These are phyloP conservation scores for Cenococcum geophilum DNA, from an alignment of 495 filamentous ascomycete genomes.

Conservation along the genomic window DNA sequence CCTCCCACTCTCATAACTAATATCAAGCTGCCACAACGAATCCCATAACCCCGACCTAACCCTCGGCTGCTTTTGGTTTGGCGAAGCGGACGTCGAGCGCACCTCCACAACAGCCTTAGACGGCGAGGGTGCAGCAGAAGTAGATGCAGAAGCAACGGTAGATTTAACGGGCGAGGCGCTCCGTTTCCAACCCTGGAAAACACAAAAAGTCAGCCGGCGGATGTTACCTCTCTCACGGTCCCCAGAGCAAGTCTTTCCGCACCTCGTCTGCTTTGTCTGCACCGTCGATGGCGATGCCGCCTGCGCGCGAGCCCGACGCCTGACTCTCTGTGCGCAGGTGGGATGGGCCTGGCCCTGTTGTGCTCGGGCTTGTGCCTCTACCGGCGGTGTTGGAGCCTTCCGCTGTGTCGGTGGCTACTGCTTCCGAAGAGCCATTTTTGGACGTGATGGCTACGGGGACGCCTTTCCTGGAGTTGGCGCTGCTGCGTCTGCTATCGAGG, in stretches of 20 bases:
- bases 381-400: slow-evolving; percentile 1
- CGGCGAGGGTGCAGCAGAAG: slow-evolving; percentile 5
- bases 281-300: slow-evolving; percentile 17
- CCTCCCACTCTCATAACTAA: slow-evolving; percentile 34
- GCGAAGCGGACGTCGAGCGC: slow-evolving; percentile 9
- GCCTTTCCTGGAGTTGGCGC: slow-evolving; percentile 62
- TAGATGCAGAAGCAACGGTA: slow-evolving; percentile 1
- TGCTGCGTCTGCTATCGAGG: slow-evolving; percentile 84
- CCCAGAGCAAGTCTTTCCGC: slow-evolving; percentile 39
- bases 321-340: slow-evolving; percentile 10
- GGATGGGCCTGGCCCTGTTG: neutral
- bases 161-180: slow-evolving; percentile 1
- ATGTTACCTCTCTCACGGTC: slow-evolving; percentile 30
- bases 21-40: slow-evolving; percentile 34
- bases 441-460: slow-evolving; percentile 37
- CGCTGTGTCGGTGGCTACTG: slow-evolving; percentile 15
- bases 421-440: slow-evolving; percentile 27
- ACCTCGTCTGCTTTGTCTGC: slow-evolving; percentile 34
- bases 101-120: slow-evolving; percentile 7
- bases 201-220: slow-evolving; percentile 11
- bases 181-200: neutral
- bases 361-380: neutral
- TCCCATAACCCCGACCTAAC: slow-evolving; percentile 31
- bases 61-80: slow-evolving; percentile 18
- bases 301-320: slow-evolving; percentile 2